Evolutionary conservation across 306 rosid species (phyloP), one percentile per base, ranked within the genome.

Genomic region (Prunus armeniaca): DNA sequence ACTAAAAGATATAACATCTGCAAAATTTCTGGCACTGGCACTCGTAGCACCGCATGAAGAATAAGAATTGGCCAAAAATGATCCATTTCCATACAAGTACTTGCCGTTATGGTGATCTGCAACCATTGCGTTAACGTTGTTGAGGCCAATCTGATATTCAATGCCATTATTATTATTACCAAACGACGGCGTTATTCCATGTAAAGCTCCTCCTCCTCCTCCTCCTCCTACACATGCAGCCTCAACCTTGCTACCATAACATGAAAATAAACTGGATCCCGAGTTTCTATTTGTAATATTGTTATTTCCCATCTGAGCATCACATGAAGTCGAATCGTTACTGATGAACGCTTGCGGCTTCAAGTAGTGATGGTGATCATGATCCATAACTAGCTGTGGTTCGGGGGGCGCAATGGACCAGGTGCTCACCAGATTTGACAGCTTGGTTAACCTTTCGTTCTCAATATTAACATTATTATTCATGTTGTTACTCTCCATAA

Each of bases 331-430:
- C 10, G 32, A 34, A 4, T 64, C 47, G 25, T 61, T 27, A 25
- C 7, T 38, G 43, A 61, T 13, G 14, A 61, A 61, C 15, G 63
- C 14, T 57, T 57, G 63, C 27, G 63, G 63, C 63, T 57, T 20
- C 24, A 57, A 57, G 14, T 57, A 41, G 61, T 63, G 20, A 34
- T 63, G 75, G 18, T 38, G 49, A 65, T 65, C 49, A 32, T 81
- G 79, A 77, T 91, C 86, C 79, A 80, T 65, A 79, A 75, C 79
- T 54, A 90, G 83, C 3, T 73, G 77, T 1, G 88, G 91, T 67
- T 85, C 83, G 3, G 98, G 98, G 7, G 96, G 89, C 28, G 98
- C 96, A 77, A 93, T 91, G 34, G 97, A 91, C 97, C 97, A 93
- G 41, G 88, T 91, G 90, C 87, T 86, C 0, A 93, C 92, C 41